phyloP scores from a whole-genome alignment of 179 eudicot genomes.

The Amaranthus tricolor region DNA sequence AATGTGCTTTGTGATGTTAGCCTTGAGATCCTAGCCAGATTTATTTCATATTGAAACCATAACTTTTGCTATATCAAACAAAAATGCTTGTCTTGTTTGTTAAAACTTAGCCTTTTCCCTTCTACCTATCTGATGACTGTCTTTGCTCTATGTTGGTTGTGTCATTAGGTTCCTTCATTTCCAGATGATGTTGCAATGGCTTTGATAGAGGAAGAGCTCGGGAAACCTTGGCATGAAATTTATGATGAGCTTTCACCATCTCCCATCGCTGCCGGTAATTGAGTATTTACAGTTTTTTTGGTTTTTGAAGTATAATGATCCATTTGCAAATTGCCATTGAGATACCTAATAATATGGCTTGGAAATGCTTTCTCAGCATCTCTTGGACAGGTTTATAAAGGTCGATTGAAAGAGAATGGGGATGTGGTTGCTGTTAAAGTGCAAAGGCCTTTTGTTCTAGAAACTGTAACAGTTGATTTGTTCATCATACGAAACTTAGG shows the following conservation, averaged over 20 bases:
- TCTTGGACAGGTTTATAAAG: slow-evolving; percentile 98
- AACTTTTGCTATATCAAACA: neutral
- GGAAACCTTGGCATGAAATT: slow-evolving; percentile 84
- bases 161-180: slow-evolving; percentile 85
- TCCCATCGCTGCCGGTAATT: slow-evolving; percentile 89
- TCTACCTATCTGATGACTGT: slow-evolving; percentile 14
- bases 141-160: slow-evolving; percentile 19
- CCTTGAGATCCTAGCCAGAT: neutral
- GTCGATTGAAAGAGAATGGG: slow-evolving; percentile 91
- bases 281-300: slow-evolving; percentile 25
- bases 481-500: slow-evolving; percentile 85
- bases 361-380: slow-evolving; percentile 62
- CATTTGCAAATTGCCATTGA: neutral
- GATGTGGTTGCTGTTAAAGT: slow-evolving; percentile 98
- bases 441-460: slow-evolving; percentile 98
- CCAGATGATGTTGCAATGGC: slow-evolving; percentile 99
- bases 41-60: neutral
- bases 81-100: slow-evolving; percentile 1
- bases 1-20: neutral
- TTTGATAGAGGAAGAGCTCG: slow-evolving; percentile 89
- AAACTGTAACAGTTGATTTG: slow-evolving; percentile 92
- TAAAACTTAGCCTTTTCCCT: neutral
- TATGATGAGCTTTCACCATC: slow-evolving; percentile 93
- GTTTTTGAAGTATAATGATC: neutral
- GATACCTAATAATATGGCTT: slow-evolving; percentile 10